These are phyloP conservation scores for Proliferodiscus dingleyae DNA, from an alignment of 2,329 filamentous ascomycete genomes.

Conservation along the genomic window DNA sequence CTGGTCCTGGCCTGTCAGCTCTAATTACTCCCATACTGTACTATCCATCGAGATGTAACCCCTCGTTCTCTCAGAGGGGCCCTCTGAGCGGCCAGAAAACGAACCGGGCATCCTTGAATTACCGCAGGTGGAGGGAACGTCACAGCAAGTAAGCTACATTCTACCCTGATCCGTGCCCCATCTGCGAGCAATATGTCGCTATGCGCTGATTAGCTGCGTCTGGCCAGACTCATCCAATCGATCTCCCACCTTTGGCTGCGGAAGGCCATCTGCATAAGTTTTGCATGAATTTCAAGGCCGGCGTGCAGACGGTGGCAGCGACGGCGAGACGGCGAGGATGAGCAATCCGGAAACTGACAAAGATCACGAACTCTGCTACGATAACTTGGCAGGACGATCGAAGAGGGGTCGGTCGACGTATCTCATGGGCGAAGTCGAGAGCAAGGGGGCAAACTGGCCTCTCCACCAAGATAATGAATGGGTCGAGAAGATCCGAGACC, in stretches of 20 bases:
- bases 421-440: too few relatives aligned
- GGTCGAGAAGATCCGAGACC: slow-evolving; percentile 14
- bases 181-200: slow-evolving; percentile 13
- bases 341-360: slow-evolving; percentile 2
- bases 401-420: slow-evolving; percentile 3
- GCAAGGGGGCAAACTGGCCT: too few relatives aligned
- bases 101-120: background rate
- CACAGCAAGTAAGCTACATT: background rate
- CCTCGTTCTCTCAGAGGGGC: too few relatives aligned
- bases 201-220: slow-evolving; percentile 18
- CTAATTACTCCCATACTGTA: too few relatives aligned
- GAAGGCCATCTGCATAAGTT: slow-evolving; percentile 11
- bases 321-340: slow-evolving; percentile 15
- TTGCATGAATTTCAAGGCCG: slow-evolving; percentile 24
- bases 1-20: too few relatives aligned
- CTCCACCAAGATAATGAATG: too few relatives aligned
- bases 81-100: too few relatives aligned
- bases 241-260: slow-evolving; percentile 11
- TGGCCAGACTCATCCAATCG: slow-evolving; percentile 15
- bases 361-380: slow-evolving; percentile 11
- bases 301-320: slow-evolving; percentile 18
- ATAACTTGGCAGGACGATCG: background rate
- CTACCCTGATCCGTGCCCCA: slow-evolving; percentile 4
- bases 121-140: background rate
- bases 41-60: too few relatives aligned